A percentile compares a stretch with the other conserved stretches of the same genome.
These are phyloP conservation scores for Phaeophleospora eucalypticola DNA, from an alignment of 2,329 filamentous ascomycete species.

Conservation along the genomic window DNA sequence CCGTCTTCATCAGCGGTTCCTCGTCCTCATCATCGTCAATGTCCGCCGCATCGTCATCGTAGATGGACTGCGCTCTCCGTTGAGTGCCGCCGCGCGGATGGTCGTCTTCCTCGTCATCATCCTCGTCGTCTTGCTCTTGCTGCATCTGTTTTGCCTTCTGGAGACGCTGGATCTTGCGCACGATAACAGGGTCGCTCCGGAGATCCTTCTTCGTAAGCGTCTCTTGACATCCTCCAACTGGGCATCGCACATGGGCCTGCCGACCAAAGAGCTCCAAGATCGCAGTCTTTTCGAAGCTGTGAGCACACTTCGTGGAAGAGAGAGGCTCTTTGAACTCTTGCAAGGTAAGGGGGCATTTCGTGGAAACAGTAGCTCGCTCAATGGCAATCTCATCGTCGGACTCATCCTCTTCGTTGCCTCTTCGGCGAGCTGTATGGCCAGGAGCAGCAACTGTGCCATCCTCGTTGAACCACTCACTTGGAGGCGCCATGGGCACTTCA, in stretches of 20 bases:
- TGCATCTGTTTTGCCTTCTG: constrained; percentile 43
- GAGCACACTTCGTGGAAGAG: constrained; percentile 63
- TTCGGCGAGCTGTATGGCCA: constrained; percentile 35
- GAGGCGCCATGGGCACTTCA: constrained; percentile 51
- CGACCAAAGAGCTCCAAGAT: constrained; percentile 53
- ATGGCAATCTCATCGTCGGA: constrained; percentile 67
- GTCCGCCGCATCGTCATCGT: constrained; percentile 26
- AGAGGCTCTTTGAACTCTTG: constrained; percentile 61
- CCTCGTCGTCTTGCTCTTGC: constrained; percentile 43
- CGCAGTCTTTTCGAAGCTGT: constrained; percentile 65
- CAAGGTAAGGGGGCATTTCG: constrained; percentile 67
- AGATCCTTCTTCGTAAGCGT: constrained; percentile 52
- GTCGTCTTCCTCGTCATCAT: constrained; percentile 29
- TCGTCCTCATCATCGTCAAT: constrained; percentile 20
- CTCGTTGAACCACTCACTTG: constrained; percentile 60
- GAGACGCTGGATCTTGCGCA: constrained; percentile 56
- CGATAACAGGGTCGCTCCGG: constrained; percentile 52
- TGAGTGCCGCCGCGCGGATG: constrained; percentile 21
- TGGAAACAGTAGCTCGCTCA: constrained; percentile 58
- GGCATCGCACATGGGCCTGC: constrained; percentile 50
- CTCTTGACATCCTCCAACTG: constrained; percentile 60
- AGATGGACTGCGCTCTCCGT: constrained; percentile 26
- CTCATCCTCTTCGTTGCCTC: constrained; percentile 38
- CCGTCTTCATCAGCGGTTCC: constrained; percentile 14
- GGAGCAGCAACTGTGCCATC: constrained; percentile 43